Base-by-base conservation (phyloP, 495 filamentous ascomycete species). In the Penicillium bialowiezense region DNA sequence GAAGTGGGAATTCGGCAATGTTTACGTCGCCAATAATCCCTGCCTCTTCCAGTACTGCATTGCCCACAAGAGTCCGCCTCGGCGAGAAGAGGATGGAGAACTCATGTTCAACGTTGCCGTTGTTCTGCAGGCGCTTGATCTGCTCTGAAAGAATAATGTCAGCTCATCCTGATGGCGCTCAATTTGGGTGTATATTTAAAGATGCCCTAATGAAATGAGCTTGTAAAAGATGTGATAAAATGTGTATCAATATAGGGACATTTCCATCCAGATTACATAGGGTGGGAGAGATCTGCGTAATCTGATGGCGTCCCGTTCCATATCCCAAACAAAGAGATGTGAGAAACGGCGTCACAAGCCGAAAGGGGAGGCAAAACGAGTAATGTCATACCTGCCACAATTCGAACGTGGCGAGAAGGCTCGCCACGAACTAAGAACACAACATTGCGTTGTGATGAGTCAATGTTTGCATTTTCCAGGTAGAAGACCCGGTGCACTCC, bases 401-500 rank as follows among this genome's bases (percentile, higher is more conserved):
- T 76, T 59, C 86, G 83, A 42, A 89, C 86, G 56, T 91, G 85
- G 56, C 77, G 84, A 51, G 87, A 81, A 62, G 87, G 92, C 74
- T 97, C 91, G 59, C 90, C 91, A 56, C 90, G 80, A 12, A 86
- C 88, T 44, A 97, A 77, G 72, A 96, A 97, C 49, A 97, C 83
- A 48, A 99, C 84, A 80, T 97, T 97, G 63, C 89, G 85, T 73
- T 97, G 95, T 52, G 86, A 90, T 37, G 86, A 84, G 65, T 97
- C 95, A 52, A 86, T 85, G 72, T 96, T 95, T 56, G 86, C 86
- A 68, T 97, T 96, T 69, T 96, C 90, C 33, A 99, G 77, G 59
- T 95, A 84, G 76, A 96, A 97, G 46, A 97, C 84, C 56, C 90
- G 93, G 68, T 97, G 91, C 58, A 97, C 90, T 13, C 95, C 95